phyloP scores from a whole-genome alignment of 495 filamentous ascomycete genomes.

The Tuber indicum region DNA sequence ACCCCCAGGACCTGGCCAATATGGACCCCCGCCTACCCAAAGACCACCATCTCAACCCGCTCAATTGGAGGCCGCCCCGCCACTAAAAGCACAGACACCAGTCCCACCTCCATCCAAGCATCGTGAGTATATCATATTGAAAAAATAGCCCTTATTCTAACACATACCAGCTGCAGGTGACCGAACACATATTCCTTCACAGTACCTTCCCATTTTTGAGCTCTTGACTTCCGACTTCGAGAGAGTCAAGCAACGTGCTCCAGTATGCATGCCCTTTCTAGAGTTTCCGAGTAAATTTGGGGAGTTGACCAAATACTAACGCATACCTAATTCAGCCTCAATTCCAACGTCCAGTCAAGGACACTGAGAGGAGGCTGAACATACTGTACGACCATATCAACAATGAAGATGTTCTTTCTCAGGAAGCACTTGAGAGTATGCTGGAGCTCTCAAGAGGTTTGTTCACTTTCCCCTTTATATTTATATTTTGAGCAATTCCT shows the following conservation, averaged over 20 bases:
- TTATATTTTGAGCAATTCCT: conserved; percentile 28
- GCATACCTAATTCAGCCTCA: conserved; percentile 42
- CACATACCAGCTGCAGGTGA: conserved; percentile 62
- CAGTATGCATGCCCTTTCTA: conserved; percentile 41
- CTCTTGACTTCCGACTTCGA: conserved; percentile 79
- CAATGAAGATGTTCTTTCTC: conserved; percentile 80
- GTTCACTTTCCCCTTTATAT: not conserved
- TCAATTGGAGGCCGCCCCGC: conserved; percentile 49
- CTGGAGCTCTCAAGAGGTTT: conserved; percentile 40
- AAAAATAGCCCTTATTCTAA: conserved; percentile 19
- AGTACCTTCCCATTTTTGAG: conserved; percentile 69
- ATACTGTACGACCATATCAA: conserved; percentile 94
- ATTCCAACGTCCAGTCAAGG: conserved; percentile 78
- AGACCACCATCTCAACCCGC: conserved; percentile 35
- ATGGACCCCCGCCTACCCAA: conserved; percentile 34
- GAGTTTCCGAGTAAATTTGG: conserved; percentile 1
- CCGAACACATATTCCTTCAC: conserved; percentile 75
- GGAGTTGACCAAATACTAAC: not conserved
- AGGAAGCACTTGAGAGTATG: conserved; percentile 70
- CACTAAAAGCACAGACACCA: conserved; percentile 46
- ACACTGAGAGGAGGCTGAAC: conserved; percentile 84
- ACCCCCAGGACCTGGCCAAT: conserved; percentile 38
- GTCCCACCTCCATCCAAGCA: conserved; percentile 56
- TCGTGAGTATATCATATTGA: conserved; percentile 50
- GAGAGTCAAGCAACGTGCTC: conserved; percentile 74